Evolutionary conservation across 495 filamentous ascomycete species (phyloP).

Genomic region (Paragyromitra xinjiangensis): DNA sequence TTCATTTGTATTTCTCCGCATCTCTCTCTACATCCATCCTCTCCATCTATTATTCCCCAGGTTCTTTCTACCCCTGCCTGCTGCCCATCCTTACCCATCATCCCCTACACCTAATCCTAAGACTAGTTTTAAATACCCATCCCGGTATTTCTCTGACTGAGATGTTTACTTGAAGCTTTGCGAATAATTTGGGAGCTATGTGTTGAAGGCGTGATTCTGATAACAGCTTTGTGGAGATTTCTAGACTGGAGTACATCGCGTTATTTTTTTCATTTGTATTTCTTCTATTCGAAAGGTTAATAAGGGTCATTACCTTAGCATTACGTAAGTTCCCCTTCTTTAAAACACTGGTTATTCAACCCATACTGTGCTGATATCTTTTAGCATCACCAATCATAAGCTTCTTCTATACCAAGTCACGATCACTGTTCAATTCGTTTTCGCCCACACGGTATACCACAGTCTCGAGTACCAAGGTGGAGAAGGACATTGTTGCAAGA

Average conservation of each 20-base stretch:
- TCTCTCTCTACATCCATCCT: slow-evolving; percentile 12
- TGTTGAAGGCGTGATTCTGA: slow-evolving; percentile 8
- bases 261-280: slow-evolving; percentile 83
- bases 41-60: neutral
- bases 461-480: slow-evolving; percentile 67
- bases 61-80: neutral
- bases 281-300: slow-evolving; percentile 78
- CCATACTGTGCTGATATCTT: slow-evolving; percentile 21
- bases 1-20: slow-evolving; percentile 53
- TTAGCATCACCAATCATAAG: slow-evolving; percentile 78
- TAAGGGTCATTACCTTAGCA: slow-evolving; percentile 87
- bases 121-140: neutral
- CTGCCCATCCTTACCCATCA: neutral
- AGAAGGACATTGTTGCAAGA: slow-evolving; percentile 61
- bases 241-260: slow-evolving; percentile 84
- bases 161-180: neutral
- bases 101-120: neutral
- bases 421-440: slow-evolving; percentile 80
- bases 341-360: neutral
- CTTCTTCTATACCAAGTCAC: slow-evolving; percentile 83
- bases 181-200: neutral
- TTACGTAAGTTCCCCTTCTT: slow-evolving; percentile 70
- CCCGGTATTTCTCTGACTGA: neutral
- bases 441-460: slow-evolving; percentile 71
- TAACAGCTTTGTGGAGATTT: neutral